phyloP scores from a whole-genome alignment of 2,329 filamentous ascomycete genomes.

The Cytospora chrysosperma region DNA sequence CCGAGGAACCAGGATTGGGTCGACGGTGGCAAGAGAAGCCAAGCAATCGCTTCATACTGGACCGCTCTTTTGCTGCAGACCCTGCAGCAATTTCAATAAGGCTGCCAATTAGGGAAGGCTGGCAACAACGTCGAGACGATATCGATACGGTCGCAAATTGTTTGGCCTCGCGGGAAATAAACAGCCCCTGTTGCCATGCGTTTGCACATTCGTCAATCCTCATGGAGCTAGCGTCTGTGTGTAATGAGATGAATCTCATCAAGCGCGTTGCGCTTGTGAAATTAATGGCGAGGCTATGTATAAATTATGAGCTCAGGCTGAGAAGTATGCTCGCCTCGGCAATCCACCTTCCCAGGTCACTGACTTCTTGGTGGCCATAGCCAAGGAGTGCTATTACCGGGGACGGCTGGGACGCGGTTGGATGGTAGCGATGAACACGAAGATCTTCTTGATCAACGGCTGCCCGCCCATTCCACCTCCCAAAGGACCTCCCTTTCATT shows the following conservation, averaged over 20 bases:
- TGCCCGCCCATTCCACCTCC: not conserved
- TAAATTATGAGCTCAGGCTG: constrained; percentile 22
- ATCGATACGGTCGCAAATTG: constrained; percentile 1
- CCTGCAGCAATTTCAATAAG: not conserved
- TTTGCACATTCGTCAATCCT: constrained; percentile 16
- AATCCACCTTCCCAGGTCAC: constrained; percentile 8
- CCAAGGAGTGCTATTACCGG: not conserved
- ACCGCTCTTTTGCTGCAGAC: not conserved
- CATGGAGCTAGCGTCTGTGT: constrained; percentile 1
- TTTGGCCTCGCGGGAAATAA: not conserved
- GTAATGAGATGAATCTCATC: constrained; percentile 13
- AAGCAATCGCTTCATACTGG: not conserved
- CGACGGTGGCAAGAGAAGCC: not conserved
- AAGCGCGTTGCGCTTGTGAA: not conserved
- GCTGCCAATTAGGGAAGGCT: not conserved
- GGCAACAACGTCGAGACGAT: not conserved
- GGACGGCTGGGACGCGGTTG: not conserved
- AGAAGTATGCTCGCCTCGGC: constrained; percentile 22
- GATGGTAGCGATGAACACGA: not conserved
- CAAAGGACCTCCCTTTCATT: not conserved
- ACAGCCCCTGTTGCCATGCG: constrained; percentile 19
- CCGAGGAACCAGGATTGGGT: not conserved
- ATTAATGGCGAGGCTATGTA: constrained; percentile 9
- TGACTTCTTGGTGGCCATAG: constrained; percentile 8
- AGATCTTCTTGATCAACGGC: not conserved